Evolutionary conservation across 192 early-diverging fungal genomes (phyloP).

Genomic region (Irineochytrium annulatum): DNA sequence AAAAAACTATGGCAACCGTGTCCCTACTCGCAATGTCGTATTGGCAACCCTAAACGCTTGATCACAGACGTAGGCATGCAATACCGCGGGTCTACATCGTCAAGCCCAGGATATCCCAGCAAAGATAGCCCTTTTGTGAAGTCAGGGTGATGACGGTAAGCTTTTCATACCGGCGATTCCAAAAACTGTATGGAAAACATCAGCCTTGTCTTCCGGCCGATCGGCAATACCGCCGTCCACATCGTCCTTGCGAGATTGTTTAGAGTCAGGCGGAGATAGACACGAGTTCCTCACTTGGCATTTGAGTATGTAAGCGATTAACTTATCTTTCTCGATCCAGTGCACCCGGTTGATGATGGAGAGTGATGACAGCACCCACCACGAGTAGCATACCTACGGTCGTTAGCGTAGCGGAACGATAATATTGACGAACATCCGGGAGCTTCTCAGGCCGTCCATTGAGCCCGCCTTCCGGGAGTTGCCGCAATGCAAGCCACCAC

Average conservation of each 20-base stretch:
- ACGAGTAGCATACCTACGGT: conserved; percentile 85
- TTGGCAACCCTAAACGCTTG: conserved; percentile 25
- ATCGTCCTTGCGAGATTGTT: conserved; percentile 48
- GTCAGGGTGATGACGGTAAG: background rate
- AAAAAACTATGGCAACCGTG: no score
- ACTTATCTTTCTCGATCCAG: conserved; percentile 79
- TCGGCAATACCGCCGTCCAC: conserved; percentile 92
- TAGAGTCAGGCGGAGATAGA: background rate
- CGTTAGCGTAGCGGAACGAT: background rate
- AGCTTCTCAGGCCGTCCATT: conserved; percentile 97
- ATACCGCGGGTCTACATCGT: conserved; percentile 84
- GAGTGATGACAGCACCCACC: conserved; percentile 94
- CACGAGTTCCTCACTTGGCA: conserved; percentile 53
- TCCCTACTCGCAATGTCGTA: conserved; percentile 2
- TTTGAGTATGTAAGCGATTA: conserved; percentile 74
- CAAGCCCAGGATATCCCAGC: conserved; percentile 71
- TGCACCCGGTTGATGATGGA: conserved; percentile 71
- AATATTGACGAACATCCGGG: conserved; percentile 65
- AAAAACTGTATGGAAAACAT: conserved; percentile 98
- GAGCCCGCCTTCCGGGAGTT: conserved; percentile 85
- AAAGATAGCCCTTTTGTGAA: conserved; percentile 64
- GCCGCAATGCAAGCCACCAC: conserved; percentile 92
- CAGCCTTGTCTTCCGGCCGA: conserved; percentile 82
- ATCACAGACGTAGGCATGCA: conserved; percentile 56
- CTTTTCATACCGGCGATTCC: conserved; percentile 67